phyloP scores from a whole-genome alignment of 768 basidiomycete species.

The Xerocomellus intermedius region DNA sequence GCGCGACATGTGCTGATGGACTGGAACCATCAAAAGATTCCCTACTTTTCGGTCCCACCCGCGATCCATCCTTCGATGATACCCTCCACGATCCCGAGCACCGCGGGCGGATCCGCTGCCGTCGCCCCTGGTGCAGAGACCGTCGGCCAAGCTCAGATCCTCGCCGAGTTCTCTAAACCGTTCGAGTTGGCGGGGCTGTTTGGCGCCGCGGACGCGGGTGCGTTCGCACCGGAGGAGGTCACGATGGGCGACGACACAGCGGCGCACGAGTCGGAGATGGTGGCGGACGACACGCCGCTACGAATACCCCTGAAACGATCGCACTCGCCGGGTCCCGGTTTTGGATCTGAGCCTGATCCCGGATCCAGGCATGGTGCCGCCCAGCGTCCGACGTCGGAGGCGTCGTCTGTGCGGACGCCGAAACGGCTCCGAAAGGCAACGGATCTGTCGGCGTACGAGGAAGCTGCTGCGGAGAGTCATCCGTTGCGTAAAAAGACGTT shows the following conservation, averaged over 20 bases:
- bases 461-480: conserved; percentile 38
- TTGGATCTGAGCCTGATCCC: neutral
- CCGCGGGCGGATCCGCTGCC: conserved; percentile 36
- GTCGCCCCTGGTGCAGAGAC: conserved; percentile 75
- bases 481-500: conserved; percentile 58
- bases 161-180: conserved; percentile 67
- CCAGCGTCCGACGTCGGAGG: neutral
- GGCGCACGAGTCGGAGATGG: conserved; percentile 32
- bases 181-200: conserved; percentile 84
- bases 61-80: conserved; percentile 73
- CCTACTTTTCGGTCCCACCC: conserved; percentile 83
- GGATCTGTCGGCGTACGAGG: conserved; percentile 53
- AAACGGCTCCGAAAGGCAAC: conserved; percentile 62
- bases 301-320: conserved; percentile 32
- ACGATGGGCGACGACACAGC: conserved; percentile 46
- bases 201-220: conserved; percentile 76
- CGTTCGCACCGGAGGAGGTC: conserved; percentile 47
- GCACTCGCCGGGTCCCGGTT: conserved; percentile 7
- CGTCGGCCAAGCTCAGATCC: conserved; percentile 78
- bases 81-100: conserved; percentile 40
- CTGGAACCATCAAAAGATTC: conserved; percentile 97
- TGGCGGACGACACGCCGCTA: conserved; percentile 39
- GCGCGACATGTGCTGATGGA: conserved; percentile 83
- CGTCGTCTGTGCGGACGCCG: conserved; percentile 33
- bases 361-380: neutral